Base-by-base conservation (phyloP, 805 yeast species). In the Komagataella mondaviorum region DNA sequence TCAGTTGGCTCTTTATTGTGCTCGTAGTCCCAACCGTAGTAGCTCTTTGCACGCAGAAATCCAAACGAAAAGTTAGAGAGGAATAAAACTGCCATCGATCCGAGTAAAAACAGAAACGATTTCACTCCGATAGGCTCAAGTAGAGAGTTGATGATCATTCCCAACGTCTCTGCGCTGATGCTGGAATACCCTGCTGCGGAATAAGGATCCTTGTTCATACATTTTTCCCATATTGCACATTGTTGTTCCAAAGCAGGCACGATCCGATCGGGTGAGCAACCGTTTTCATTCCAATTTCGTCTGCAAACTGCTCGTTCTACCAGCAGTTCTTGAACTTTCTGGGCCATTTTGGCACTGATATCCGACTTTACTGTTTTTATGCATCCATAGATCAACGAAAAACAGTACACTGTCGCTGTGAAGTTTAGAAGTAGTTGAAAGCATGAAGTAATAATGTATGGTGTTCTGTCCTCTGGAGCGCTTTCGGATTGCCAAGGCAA, bases 61-160 rank as follows among this genome's bases (percentile, higher is more conserved):
- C 90, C 90, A 60, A 81, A 77, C 2, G 78, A 63, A 55, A 84
- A 80, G 60, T 85, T 85, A 23, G 81, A 75, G 3, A 76, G 69
- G 60, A 82, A 84, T n/a, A 72, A 66, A 0, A 71, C 57, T 8
- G 73, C 65, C 7, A 71, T 55, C 3, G 70, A 56, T 0, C 51
- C 46, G 3, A 56, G 8, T 10, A 77, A 59, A 3, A 80, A 71
- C 3, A 71, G 39, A 47, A 81, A 68, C 17, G 84, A 77, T 60
- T 83, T 81, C 55, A 74, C 65, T 3, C 87, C 82, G 47, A 85
- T 71, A 0, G 88, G 89, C 55, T 84, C 87, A 17, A 84, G 70
- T 51, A 85, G 69, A 0, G 83, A 76, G 57, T 83, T 81, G 8
- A 83, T 56, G 14, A 84, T 67, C 49, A 77, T 65, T 0, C 89